Evolutionary conservation across 2,329 filamentous ascomycete species (phyloP), one percentile per base, ranked within the genome.

Genomic region (Fusarium brachygibbosum): DNA sequence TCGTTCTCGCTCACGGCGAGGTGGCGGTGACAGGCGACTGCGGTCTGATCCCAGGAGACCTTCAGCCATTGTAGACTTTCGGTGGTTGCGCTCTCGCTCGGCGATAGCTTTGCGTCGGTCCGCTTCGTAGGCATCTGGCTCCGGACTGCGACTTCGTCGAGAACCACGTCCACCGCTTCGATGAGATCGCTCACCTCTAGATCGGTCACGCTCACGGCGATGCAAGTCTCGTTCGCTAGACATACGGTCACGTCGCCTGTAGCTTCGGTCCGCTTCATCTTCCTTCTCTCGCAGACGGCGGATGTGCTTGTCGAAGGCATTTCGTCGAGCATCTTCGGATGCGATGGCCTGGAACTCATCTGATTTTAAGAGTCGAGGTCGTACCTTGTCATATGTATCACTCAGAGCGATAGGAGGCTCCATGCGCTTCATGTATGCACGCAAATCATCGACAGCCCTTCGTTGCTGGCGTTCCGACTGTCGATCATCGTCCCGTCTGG

Each of bases 101-200:
- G 94, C 94, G 76, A 96, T 94, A 42, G 95, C 95, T 79, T 95
- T 96, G 75, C 94, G 91, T 70, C 96, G 90, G 78, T 99, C 96
- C 63, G 94, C 96, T 80, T 98, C 96, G 79, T 99, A 99, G 21
- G 93, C 89, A 81, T 99, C 94, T 61, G 89, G 88, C 79, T 98
- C 96, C n/a, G 94, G 94, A 73, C 91, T 94, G 74, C 94, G 93
- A 77, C 93, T 97, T 73, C 88, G 88, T 73, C 93, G 85, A 72
- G 82, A 81, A 75, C 84, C 81, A 75, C 87, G 87, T 71, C 82
- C 84, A 72, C 83, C 82, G 76, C 83, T 82, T 70, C 88, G 87
- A 79, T 90, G 87, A 81, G 86, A 85, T 82, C 87, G 84, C 80
- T 91, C 89, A 83, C 87, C 86, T 80, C 85, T 82, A 52, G 82